Conservation (phyloP, 2,329 filamentous ascomycete genomes). For the Aspergillus udagawae region DNA sequence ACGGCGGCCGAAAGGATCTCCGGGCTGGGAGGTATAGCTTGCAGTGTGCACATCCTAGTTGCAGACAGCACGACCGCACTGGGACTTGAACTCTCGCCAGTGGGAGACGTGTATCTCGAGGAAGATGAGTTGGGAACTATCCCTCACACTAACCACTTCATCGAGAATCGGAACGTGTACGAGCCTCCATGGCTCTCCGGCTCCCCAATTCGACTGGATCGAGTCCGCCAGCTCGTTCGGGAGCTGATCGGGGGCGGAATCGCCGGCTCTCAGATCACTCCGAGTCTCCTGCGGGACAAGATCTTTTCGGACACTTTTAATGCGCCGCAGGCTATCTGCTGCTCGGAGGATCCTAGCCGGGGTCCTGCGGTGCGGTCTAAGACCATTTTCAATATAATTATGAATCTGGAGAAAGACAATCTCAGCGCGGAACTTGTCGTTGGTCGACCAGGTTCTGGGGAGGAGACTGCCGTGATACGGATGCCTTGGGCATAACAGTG, state of each 20-base stretch:
- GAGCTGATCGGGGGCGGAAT: constrained; percentile 20
- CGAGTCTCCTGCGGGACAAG: constrained; percentile 22
- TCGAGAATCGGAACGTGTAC: constrained; percentile 30
- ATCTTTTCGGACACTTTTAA: constrained; percentile 38
- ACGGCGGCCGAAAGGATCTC: constrained; percentile 47
- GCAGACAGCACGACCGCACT: constrained; percentile 40
- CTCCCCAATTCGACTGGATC: constrained; percentile 29
- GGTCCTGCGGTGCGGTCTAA: constrained; percentile 26
- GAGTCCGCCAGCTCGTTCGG: constrained; percentile 21
- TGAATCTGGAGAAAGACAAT: constrained; percentile 24
- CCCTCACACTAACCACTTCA: constrained; percentile 46
- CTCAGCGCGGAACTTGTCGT: constrained; percentile 32
- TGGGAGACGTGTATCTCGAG: constrained; percentile 31
- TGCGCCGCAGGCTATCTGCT: constrained; percentile 34
- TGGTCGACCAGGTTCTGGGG: constrained; percentile 25
- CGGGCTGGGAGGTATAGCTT: constrained; percentile 49
- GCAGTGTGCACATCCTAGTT: constrained; percentile 54
- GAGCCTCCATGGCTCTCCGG: constrained; percentile 31
- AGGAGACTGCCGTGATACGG: constrained; percentile 22
- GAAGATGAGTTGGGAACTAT: constrained; percentile 32
- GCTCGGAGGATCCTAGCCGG: constrained; percentile 24
- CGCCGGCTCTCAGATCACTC: constrained; percentile 17
- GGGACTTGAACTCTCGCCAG: constrained; percentile 26
- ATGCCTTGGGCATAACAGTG: constrained; percentile 21
- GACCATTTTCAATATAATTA: constrained; percentile 37